Percentiles rank a stretch among this genome's conserved stretches.
These are phyloP conservation scores for Geosiphon pyriformis DNA, from an alignment of 192 early-diverging fungal species.

Conservation along the genomic window DNA sequence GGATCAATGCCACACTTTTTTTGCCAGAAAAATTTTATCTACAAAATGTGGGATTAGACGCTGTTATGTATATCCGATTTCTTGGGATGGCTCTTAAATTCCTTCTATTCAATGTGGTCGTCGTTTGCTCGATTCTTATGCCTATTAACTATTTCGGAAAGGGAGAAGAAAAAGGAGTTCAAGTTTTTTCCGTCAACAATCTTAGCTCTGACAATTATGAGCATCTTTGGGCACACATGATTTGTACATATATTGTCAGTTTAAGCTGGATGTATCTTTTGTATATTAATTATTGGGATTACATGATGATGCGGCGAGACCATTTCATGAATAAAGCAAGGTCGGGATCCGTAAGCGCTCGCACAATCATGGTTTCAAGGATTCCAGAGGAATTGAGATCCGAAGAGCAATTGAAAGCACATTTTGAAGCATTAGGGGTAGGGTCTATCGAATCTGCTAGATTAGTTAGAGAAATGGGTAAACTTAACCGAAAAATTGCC, in stretches of 20 bases:
- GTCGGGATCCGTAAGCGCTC: conserved; percentile 34
- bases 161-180: conserved; percentile 13
- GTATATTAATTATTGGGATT: conserved; percentile 53
- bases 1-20: conserved; percentile 39
- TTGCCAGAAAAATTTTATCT: conserved; percentile 49
- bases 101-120: conserved; percentile 35
- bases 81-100: conserved; percentile 54
- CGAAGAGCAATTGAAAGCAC: conserved; percentile 43
- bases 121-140: conserved; percentile 41
- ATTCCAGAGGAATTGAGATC: conserved; percentile 44
- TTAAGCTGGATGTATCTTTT: conserved; percentile 50
- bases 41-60: conserved; percentile 51
- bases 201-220: conserved; percentile 26
- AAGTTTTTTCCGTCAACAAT: conserved; percentile 41
- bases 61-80: conserved; percentile 59
- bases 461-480: conserved; percentile 46
- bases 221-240: conserved; percentile 49
- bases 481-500: conserved; percentile 39
- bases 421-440: conserved; percentile 50
- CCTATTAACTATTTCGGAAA: conserved; percentile 44
- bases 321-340: conserved; percentile 34
- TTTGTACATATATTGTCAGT: conserved; percentile 42
- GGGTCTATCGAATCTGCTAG: conserved; percentile 48
- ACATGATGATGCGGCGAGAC: conserved; percentile 44
- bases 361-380: conserved; percentile 51